phyloP scores from a whole-genome alignment of 2,329 filamentous ascomycete genomes.

The Xylaria multiplex region DNA sequence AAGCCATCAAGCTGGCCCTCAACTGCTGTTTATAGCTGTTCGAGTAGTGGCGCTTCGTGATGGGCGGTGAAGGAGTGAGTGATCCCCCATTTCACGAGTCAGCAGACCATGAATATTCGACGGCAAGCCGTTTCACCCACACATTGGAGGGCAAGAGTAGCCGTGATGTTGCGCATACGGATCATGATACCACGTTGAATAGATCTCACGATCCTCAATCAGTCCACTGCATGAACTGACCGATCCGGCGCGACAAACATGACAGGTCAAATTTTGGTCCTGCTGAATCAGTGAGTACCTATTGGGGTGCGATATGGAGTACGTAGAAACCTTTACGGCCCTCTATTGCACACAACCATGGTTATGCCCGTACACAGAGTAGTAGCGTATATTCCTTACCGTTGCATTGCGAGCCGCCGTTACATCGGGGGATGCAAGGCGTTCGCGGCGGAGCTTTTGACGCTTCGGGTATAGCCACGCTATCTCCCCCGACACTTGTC shows the following conservation, averaged over 20 bases:
- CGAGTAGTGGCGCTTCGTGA: constrained; percentile 16
- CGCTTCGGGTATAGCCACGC: constrained; percentile 30
- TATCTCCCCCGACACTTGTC: constrained; percentile 24
- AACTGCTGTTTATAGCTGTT: background rate
- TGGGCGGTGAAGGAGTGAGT: constrained; percentile 29
- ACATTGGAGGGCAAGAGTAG: constrained; percentile 16
- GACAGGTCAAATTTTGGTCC: constrained; percentile 22
- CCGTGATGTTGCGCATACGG: constrained; percentile 29
- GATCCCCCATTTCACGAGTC: constrained; percentile 14
- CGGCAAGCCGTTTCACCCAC: background rate
- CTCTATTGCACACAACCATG: constrained; percentile 5
- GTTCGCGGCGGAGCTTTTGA: constrained; percentile 32
- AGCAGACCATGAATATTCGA: constrained; percentile 16
- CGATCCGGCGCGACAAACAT: constrained; percentile 28
- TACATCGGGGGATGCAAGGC: constrained; percentile 34
- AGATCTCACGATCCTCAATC: constrained; percentile 35
- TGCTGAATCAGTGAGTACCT: constrained; percentile 18
- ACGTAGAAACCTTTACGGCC: constrained; percentile 7
- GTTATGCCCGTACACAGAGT: constrained; percentile 21
- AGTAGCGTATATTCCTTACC: constrained; percentile 25
- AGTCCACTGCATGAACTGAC: constrained; percentile 35
- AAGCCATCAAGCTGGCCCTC: constrained; percentile 2
- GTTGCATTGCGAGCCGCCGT: constrained; percentile 37
- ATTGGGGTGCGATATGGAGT: constrained; percentile 2
- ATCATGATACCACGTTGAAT: constrained; percentile 27